Evolutionary conservation across 108 stramenopile genomes (phyloP).

Genomic region (Skeletonema tropicum): DNA sequence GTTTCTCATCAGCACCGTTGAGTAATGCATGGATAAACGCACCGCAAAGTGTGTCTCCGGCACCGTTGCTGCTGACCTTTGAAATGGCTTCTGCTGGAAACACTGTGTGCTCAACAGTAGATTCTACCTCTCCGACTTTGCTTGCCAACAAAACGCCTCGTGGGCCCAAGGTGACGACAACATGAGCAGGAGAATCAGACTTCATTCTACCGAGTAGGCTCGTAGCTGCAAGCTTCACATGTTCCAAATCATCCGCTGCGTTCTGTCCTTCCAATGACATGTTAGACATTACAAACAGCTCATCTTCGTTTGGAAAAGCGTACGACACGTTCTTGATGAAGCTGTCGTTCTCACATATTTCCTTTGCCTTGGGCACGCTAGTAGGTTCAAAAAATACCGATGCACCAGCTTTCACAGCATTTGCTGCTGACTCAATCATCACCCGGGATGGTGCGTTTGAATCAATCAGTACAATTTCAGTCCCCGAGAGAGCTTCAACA

Average conservation of each 20-base stretch:
- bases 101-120: conserved; percentile 12
- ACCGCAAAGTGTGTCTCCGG: conserved; percentile 68
- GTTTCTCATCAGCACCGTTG: conserved; percentile 31
- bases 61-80: conserved; percentile 58
- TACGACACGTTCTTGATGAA: conserved; percentile 47
- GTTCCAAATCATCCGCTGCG: conserved; percentile 9
- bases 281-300: conserved; percentile 63
- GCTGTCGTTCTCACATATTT: conserved; percentile 19
- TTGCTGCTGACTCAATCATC: conserved; percentile 44
- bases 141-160: conserved; percentile 58
- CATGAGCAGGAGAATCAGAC: conserved; percentile 28
- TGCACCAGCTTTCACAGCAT: conserved; percentile 34
- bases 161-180: conserved; percentile 57
- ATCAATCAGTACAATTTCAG: conserved; percentile 73
- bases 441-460: conserved; percentile 61
- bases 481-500: conserved; percentile 25
- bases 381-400: conserved; percentile 75
- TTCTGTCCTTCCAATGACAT: conserved; percentile 6
- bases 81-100: conserved; percentile 43
- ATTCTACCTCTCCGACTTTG: conserved; percentile 8
- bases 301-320: conserved; percentile 69
- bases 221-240: conserved; percentile 28
- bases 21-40: conserved; percentile 68
- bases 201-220: conserved; percentile 53
- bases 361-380: conserved; percentile 61